A percentile compares a stretch with the other conserved stretches of the same genome.
Evolutionary conservation across 768 basidiomycete genomes (phyloP).

Genomic region (Tylopilus subfusipes): DNA sequence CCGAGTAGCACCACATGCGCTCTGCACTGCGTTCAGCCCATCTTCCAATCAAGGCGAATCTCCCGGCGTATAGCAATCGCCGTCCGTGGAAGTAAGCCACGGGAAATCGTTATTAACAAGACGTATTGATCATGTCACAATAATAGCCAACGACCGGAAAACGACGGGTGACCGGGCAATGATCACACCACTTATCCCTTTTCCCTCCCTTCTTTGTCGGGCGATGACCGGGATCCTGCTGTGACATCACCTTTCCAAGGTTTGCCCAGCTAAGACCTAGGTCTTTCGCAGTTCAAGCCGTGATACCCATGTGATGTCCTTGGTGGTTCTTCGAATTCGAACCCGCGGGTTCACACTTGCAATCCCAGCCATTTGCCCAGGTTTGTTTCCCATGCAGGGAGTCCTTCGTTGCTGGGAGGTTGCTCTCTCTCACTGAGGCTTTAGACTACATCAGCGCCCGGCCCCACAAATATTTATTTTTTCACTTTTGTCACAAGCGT

Average conservation of each 20-base stretch:
- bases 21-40: slow-evolving; percentile 4
- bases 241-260: slow-evolving; percentile 19
- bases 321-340: slow-evolving; percentile 6
- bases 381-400: slow-evolving; percentile 25
- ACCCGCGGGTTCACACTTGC: slow-evolving; percentile 8
- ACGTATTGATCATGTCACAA: slow-evolving; percentile 1
- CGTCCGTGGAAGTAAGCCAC: slow-evolving; percentile 9
- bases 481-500: slow-evolving; percentile 25
- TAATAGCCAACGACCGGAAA: slow-evolving; percentile 6
- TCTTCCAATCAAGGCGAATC: slow-evolving; percentile 4
- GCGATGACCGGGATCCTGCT: slow-evolving; percentile 2
- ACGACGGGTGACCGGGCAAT: not conserved
- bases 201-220: too few relatives aligned
- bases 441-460: slow-evolving; percentile 14
- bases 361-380: not conserved
- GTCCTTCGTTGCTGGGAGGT: slow-evolving; percentile 6
- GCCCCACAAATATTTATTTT: slow-evolving; percentile 8
- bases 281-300: slow-evolving; percentile 18
- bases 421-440: slow-evolving; percentile 31
- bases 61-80: slow-evolving; percentile 7
- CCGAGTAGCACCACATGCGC: slow-evolving; percentile 25
- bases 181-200: too few relatives aligned
- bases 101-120: slow-evolving; percentile 3
- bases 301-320: slow-evolving; percentile 15
- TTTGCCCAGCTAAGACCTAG: slow-evolving; percentile 18